A percentile compares a stretch with the other conserved stretches of the same genome.
phyloP scores from a whole-genome alignment of 148 eudicot genomes.

The Drosera capensis region DNA sequence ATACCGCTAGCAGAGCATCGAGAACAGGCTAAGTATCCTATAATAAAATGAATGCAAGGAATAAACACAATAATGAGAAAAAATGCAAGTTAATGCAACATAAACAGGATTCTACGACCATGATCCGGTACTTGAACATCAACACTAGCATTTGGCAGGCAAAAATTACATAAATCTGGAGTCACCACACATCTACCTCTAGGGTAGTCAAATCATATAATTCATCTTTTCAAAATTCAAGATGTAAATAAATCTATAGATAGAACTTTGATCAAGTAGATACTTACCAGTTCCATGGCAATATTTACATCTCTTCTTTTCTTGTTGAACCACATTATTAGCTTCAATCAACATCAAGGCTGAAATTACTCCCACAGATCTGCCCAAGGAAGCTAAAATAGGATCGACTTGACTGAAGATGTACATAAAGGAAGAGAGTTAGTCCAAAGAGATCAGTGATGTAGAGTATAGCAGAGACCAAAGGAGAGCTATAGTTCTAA shows the following conservation, averaged over 20 bases:
- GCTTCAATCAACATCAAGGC: slow-evolving; percentile 88
- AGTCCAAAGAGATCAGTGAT: slow-evolving; percentile 6
- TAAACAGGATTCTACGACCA: background rate
- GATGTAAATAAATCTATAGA: background rate
- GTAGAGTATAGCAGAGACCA: background rate
- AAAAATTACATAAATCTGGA: no score
- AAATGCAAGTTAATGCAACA: background rate
- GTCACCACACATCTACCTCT: no score
- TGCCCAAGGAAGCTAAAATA: slow-evolving; percentile 91
- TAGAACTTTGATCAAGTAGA: slow-evolving; percentile 1
- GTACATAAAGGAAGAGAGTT: slow-evolving; percentile 4
- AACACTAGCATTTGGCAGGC: background rate
- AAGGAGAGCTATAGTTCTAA: background rate
- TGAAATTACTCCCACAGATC: slow-evolving; percentile 94
- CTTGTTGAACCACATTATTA: slow-evolving; percentile 80
- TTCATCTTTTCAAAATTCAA: background rate
- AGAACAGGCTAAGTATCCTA: slow-evolving; percentile 91
- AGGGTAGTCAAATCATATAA: no score
- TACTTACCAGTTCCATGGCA: slow-evolving; percentile 81
- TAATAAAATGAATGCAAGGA: slow-evolving; percentile 1
- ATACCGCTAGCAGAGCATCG: slow-evolving; percentile 82
- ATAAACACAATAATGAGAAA: background rate
- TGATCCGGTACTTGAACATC: background rate
- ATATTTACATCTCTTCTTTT: slow-evolving; percentile 94
- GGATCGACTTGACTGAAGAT: slow-evolving; percentile 88